phyloP scores from a whole-genome alignment of 768 basidiomycete species.

The Pseudohyphozyma bogoriensis region DNA sequence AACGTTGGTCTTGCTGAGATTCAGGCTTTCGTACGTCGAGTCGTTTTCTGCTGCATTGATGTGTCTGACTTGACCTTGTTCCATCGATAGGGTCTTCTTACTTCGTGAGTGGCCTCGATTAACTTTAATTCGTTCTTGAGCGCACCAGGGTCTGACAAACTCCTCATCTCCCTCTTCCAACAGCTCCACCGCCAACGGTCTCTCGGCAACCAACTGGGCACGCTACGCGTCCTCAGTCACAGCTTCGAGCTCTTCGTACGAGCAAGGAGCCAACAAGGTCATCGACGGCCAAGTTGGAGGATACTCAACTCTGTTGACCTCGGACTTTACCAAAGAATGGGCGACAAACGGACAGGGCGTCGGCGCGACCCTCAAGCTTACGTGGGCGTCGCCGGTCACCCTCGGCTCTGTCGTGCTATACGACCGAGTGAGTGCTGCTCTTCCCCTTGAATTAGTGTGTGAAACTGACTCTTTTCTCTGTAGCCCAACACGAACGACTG shows the following conservation, averaged over 20 bases:
- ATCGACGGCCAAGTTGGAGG: conserved; percentile 7
- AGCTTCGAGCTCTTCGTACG: conserved; percentile 9
- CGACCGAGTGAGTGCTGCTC: background rate
- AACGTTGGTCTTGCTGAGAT: conserved; percentile 23
- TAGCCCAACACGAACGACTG: conserved; percentile 16
- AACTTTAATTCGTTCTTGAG: background rate
- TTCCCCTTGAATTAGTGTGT: background rate
- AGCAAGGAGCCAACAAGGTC: conserved; percentile 6
- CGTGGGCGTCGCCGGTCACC: conserved; percentile 3
- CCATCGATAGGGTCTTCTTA: no score
- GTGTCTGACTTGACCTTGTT: background rate
- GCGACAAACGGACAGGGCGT: conserved; percentile 9
- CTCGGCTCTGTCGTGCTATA: conserved; percentile 12
- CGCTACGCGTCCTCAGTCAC: conserved; percentile 5
- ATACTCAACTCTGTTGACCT: background rate
- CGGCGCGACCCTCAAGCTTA: conserved; percentile 14
- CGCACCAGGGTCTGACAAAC: background rate
- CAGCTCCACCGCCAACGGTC: background rate
- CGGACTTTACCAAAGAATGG: conserved; percentile 19
- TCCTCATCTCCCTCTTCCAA: background rate
- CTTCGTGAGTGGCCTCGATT: no score
- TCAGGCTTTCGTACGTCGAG: conserved; percentile 6
- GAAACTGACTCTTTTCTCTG: background rate
- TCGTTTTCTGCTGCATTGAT: background rate
- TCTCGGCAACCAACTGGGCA: background rate